Conservation (phyloP, 75 land plant genomes). For the Pinus albicaulis region DNA sequence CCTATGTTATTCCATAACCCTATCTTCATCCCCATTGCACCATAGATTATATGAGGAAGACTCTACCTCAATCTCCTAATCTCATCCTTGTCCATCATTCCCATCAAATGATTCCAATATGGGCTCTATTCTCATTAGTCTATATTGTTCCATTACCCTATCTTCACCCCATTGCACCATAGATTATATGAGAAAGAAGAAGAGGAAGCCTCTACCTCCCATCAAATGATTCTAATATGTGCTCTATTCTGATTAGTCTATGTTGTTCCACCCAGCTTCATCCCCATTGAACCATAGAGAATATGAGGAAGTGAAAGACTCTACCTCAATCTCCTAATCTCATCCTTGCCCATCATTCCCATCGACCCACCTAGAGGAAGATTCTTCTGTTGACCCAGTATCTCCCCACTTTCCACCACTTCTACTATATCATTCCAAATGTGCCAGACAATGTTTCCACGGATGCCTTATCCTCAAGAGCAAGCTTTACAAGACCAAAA, state of each 20-base stretch:
- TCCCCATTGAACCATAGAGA: slow-evolving; percentile 14
- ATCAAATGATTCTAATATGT: slow-evolving; percentile 67
- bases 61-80: not conserved
- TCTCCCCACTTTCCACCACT: too few species aligned
- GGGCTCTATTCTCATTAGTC: too few species aligned
- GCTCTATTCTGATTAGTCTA: slow-evolving; percentile 64
- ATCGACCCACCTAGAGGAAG: too few species aligned
- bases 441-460: slow-evolving; percentile 28
- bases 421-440: too few species aligned
- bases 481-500: slow-evolving; percentile 14
- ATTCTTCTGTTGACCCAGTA: too few species aligned
- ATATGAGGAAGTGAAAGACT: too few species aligned
- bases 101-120: too few species aligned
- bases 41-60: not conserved
- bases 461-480: slow-evolving; percentile 57
- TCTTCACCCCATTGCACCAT: slow-evolving; percentile 17
- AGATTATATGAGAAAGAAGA: too few species aligned
- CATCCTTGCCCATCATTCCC: not conserved
- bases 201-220: slow-evolving; percentile 63
- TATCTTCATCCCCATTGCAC: slow-evolving; percentile 37
- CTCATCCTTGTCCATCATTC: not conserved
- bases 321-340: not conserved
- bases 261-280: slow-evolving; percentile 42
- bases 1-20: slow-evolving; percentile 35
- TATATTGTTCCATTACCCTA: too few species aligned